A percentile compares a stretch with the other conserved stretches of the same genome.
These are phyloP conservation scores for Saccharum officinarum DNA, from an alignment of 176 grass and related monocot genomes.

Conservation along the genomic window DNA sequence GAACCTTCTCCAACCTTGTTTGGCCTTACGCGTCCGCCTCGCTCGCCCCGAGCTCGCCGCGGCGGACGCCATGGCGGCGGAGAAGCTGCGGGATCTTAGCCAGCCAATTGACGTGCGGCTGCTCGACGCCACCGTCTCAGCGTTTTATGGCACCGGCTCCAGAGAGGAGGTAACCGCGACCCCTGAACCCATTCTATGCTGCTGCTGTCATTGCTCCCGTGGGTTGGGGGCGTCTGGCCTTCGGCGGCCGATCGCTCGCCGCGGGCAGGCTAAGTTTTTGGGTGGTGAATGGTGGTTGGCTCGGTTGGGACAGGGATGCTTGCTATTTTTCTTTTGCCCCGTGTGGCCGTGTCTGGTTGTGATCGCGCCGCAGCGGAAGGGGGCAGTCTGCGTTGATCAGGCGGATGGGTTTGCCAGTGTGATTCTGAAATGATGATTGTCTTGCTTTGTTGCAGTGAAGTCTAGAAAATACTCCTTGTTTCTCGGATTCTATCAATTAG, in stretches of 20 bases:
- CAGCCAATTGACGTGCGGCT: slow-evolving; percentile 83
- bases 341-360: neutral
- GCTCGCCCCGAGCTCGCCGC: neutral
- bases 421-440: neutral
- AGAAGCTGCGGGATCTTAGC: slow-evolving; percentile 79
- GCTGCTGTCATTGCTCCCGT: neutral
- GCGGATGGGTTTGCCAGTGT: neutral
- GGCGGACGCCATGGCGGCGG: slow-evolving; percentile 40
- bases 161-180: slow-evolving; percentile 70
- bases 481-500: too few relatives aligned
- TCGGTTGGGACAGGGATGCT: neutral
- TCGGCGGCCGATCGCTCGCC: neutral
- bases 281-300: neutral
- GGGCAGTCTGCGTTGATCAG: neutral
- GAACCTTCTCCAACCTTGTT: neutral
- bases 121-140: slow-evolving; percentile 89
- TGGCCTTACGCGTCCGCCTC: neutral
- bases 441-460: neutral
- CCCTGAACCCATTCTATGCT: neutral
- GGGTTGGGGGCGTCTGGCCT: neutral
- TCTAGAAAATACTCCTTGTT: neutral
- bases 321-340: too few relatives aligned
- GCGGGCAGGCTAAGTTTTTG: neutral
- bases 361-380: neutral
- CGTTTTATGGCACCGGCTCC: slow-evolving; percentile 96